Evolutionary conservation across 441 rosid species (phyloP).

Genomic region (Bruguiera hainesii): DNA sequence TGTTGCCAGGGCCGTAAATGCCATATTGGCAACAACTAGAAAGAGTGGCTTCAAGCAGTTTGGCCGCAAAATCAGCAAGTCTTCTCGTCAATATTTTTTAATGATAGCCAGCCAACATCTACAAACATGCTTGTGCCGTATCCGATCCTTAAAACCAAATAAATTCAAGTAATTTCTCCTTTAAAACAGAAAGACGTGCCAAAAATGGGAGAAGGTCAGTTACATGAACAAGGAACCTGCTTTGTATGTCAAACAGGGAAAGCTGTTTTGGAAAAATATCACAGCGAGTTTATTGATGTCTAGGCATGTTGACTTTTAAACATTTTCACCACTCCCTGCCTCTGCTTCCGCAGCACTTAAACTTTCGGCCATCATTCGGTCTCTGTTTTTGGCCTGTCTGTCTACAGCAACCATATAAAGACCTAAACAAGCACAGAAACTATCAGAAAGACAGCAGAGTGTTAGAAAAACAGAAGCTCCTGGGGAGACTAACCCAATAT

Average conservation of each 20-base stretch:
- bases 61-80: not conserved
- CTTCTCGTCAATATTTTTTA: not conserved
- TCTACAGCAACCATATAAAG: constrained; percentile 82
- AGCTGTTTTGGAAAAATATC: constrained; percentile 3
- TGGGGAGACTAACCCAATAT: not conserved
- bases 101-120: too few species aligned
- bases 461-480: not conserved
- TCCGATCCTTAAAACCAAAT: too few species aligned
- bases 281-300: constrained; percentile 2
- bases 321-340: constrained; percentile 39
- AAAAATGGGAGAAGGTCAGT: not conserved
- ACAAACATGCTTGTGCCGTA: too few species aligned
- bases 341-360: constrained; percentile 51
- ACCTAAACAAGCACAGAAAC: constrained; percentile 37
- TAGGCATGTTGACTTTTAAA: constrained; percentile 29
- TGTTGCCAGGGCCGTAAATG: too few species aligned
- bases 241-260: not conserved
- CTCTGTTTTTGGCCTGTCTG: constrained; percentile 74
- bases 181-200: too few species aligned
- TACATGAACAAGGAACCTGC: not conserved
- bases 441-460: not conserved
- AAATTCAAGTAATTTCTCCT: too few species aligned
- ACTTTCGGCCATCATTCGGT: constrained; percentile 60
- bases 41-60: not conserved
- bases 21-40: too few species aligned